Evolutionary conservation across 2,329 filamentous ascomycete species (phyloP), one percentile per base, ranked within the genome.

Genomic region (Fusarium piperis): DNA sequence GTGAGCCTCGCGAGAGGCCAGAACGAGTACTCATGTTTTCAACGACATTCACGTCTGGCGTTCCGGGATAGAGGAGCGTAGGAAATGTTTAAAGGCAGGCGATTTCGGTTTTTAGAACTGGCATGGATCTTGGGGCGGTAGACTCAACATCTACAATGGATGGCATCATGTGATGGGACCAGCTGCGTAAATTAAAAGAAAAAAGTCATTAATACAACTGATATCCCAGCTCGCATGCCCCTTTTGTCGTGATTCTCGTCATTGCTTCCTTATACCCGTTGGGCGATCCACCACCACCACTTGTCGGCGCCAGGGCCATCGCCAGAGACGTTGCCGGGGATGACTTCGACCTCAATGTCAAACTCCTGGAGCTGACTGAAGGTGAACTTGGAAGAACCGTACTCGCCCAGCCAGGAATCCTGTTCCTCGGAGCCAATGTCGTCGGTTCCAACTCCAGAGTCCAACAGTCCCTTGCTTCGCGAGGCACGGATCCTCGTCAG

Each of bases 281-380:
- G 88, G 3, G 91, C 93, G 78, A 98, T 91, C 95, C 95, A 98
- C 76, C 89, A 89, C 89, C 94, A 97, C 95, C 95, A 98, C 80
- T 89, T 91, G 63, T 92, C 90, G 33, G 94, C 90, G 28, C 91
- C 92, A n/a, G 91, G 86, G 11, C 88, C 91, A 60, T 92, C 88
- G 78, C 80, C 88, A 79, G 79, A 83, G 68, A 92, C 90, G 81
- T 90, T 95, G 11, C 95, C 95, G 1, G 93, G 92, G 15, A 92
- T 78, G 4, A 98, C 91, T 46, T 93, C 90, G 10, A 98, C 89
- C 39, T 91, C 88, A 20, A 97, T 87, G 59, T 94, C 92, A 73
- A 94, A 94, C 78, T 97, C 94, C 75, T 92, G 88, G 88, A 98
- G 91, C 83, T 95, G 90, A 59, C 85, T 85, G 78, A 99, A 98